Evolutionary conservation across 225 moss, liverwort and hornwort species (phyloP).

Genomic region (Physcomitrellopsis africana): DNA sequence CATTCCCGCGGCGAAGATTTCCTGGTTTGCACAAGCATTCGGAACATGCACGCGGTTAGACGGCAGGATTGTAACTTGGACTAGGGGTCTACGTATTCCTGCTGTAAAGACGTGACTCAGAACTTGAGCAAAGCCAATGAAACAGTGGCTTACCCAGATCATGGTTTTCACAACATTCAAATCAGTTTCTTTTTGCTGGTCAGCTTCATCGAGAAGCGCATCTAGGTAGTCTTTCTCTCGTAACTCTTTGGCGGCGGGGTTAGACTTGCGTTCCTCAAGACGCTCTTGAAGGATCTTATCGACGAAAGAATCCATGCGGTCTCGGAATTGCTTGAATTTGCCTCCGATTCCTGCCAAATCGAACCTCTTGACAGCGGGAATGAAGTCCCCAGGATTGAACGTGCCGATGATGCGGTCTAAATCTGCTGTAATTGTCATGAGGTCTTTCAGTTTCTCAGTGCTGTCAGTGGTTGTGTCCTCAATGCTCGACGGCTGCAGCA

Average conservation of each 20-base stretch:
- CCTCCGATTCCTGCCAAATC: conserved; percentile 22
- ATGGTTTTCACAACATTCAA: conserved; percentile 43
- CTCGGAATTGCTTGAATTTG: conserved; percentile 30
- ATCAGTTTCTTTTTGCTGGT: conserved; percentile 18
- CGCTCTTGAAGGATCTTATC: conserved; percentile 32
- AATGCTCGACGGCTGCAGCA: conserved; percentile 17
- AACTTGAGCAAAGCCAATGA: neutral
- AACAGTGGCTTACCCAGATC: conserved; percentile 31
- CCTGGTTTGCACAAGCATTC: conserved; percentile 13
- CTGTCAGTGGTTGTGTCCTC: conserved; percentile 20
- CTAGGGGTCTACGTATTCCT: too few species aligned
- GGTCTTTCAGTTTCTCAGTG: conserved; percentile 38
- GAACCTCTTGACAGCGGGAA: conserved; percentile 36
- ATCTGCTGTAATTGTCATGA: conserved; percentile 36
- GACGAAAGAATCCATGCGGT: conserved; percentile 34
- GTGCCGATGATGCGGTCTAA: conserved; percentile 36
- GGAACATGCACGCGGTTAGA: too few species aligned
- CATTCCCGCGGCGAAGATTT: conserved; percentile 45
- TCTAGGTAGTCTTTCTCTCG: conserved; percentile 41
- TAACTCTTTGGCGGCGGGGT: neutral
- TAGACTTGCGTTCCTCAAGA: conserved; percentile 22
- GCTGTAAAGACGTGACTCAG: too few species aligned
- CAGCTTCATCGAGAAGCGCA: conserved; percentile 40
- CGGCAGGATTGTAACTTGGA: too few species aligned
- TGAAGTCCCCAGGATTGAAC: conserved; percentile 40